Evolutionary conservation across 192 early-diverging fungal species (phyloP).

Genomic region (Coemansia sp.): DNA sequence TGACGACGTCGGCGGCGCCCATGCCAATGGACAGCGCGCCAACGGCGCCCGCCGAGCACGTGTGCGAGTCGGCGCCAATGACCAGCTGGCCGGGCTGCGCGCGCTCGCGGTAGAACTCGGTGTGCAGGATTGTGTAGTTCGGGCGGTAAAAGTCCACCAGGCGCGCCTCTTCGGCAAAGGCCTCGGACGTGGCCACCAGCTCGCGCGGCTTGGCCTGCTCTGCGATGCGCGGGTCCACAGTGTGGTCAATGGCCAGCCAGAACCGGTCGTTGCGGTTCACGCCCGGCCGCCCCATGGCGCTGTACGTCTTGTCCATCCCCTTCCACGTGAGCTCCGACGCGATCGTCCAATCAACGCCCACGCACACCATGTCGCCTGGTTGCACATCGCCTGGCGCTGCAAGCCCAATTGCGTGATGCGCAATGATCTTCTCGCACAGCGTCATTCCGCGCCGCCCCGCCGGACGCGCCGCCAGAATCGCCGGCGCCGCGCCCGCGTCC

Average conservation of each 20-base stretch:
- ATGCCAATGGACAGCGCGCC: constrained; percentile 77
- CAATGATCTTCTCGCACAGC: constrained; percentile 75
- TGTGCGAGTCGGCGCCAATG: constrained; percentile 80
- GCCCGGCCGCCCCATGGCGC: constrained; percentile 69
- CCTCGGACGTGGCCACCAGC: constrained; percentile 63
- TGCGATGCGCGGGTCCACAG: constrained; percentile 73
- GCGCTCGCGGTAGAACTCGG: constrained; percentile 81
- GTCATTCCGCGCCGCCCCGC: constrained; percentile 66
- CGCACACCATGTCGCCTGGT: constrained; percentile 80
- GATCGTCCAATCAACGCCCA: constrained; percentile 79
- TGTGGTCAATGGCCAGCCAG: constrained; percentile 82
- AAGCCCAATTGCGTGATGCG: constrained; percentile 72
- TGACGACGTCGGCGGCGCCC: constrained; percentile 78
- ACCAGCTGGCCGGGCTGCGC: constrained; percentile 79
- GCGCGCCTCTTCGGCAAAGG: constrained; percentile 68
- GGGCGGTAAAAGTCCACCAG: constrained; percentile 71
- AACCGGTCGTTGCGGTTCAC: constrained; percentile 78
- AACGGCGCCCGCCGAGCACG: constrained; percentile 78
- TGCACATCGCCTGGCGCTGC: constrained; percentile 62
- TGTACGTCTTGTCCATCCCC: constrained; percentile 84
- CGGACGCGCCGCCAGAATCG: constrained; percentile 51
- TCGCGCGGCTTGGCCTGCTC: constrained; percentile 66
- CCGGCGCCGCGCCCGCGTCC: constrained; percentile 47
- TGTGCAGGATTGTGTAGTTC: constrained; percentile 80
- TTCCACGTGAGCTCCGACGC: constrained; percentile 82